Evolutionary conservation across 495 filamentous ascomycete species (phyloP).

Genomic region (Penicillium chermesinum): DNA sequence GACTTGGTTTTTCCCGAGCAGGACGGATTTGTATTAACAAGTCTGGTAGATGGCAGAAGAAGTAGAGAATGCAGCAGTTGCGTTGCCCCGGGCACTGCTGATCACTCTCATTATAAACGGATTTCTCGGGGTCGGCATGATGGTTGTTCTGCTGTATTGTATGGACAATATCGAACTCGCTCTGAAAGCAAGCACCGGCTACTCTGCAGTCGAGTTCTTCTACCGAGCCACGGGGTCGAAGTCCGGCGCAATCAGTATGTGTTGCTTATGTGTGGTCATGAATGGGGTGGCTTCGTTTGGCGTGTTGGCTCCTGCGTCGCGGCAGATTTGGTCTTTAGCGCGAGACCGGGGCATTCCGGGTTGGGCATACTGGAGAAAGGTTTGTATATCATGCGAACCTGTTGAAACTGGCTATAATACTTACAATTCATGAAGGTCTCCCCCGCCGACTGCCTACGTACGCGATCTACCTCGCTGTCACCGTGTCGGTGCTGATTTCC

Average conservation of each 20-base stretch:
- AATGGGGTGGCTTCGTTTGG: slow-evolving; percentile 37
- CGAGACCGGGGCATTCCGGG: slow-evolving; percentile 54
- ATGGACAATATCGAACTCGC: slow-evolving; percentile 29
- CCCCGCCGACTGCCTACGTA: not conserved
- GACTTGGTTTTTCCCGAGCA: too few relatives aligned
- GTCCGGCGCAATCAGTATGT: slow-evolving; percentile 32
- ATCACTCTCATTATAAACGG: slow-evolving; percentile 36
- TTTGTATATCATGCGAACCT: slow-evolving; percentile 8
- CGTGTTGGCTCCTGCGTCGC: slow-evolving; percentile 45
- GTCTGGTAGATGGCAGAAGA: slow-evolving; percentile 36
- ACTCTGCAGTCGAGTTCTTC: slow-evolving; percentile 48
- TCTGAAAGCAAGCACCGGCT: slow-evolving; percentile 30
- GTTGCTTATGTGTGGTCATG: slow-evolving; percentile 24
- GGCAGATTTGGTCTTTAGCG: slow-evolving; percentile 55
- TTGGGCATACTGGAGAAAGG: slow-evolving; percentile 39
- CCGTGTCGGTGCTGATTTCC: not conserved
- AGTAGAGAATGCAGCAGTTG: slow-evolving; percentile 32
- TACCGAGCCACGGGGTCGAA: slow-evolving; percentile 38
- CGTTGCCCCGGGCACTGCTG: slow-evolving; percentile 30
- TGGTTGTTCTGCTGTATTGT: slow-evolving; percentile 36
- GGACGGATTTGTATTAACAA: slow-evolving; percentile 42
- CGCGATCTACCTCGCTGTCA: not conserved
- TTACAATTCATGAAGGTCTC: not conserved
- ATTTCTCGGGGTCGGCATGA: slow-evolving; percentile 35
- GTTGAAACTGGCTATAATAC: not conserved